Evolutionary conservation across 2,329 filamentous ascomycete genomes (phyloP).

Genomic region (Scleromitrula shiraiana): DNA sequence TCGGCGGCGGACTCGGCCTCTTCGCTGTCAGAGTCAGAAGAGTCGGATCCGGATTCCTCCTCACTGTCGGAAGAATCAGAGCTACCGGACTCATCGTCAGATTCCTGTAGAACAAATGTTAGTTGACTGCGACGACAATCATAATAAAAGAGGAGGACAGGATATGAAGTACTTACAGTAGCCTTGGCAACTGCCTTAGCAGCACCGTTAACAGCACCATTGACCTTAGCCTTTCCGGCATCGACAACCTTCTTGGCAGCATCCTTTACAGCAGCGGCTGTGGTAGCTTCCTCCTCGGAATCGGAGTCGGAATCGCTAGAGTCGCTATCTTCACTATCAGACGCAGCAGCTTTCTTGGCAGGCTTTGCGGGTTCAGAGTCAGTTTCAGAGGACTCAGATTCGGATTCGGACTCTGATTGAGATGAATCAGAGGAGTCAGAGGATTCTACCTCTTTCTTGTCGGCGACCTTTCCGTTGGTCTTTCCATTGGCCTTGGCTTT

Average conservation of each 20-base stretch:
- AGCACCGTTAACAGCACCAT: conserved; percentile 23
- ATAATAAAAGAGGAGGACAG: neutral
- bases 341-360: conserved; percentile 23
- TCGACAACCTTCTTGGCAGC: conserved; percentile 23
- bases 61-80: conserved; percentile 17
- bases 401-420: conserved; percentile 23
- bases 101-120: neutral
- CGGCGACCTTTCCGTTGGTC: conserved; percentile 13
- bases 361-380: conserved; percentile 16
- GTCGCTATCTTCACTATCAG: conserved; percentile 24
- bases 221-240: conserved; percentile 24
- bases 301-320: conserved; percentile 24
- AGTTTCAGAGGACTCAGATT: conserved; percentile 14
- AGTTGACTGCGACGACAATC: neutral
- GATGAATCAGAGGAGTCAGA: conserved; percentile 29
- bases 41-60: conserved; percentile 20
- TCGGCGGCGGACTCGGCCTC: conserved; percentile 24
- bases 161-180: conserved; percentile 23
- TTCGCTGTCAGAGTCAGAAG: conserved; percentile 16
- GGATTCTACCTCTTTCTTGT: conserved; percentile 32
- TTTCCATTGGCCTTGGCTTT: conserved; percentile 10
- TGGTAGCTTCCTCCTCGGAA: conserved; percentile 20
- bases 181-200: conserved; percentile 26
- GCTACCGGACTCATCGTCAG: conserved; percentile 6
- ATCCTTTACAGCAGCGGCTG: conserved; percentile 19